These are phyloP conservation scores for Thielaviopsis ethacetica DNA, from an alignment of 2,329 filamentous ascomycete species.

Conservation along the genomic window DNA sequence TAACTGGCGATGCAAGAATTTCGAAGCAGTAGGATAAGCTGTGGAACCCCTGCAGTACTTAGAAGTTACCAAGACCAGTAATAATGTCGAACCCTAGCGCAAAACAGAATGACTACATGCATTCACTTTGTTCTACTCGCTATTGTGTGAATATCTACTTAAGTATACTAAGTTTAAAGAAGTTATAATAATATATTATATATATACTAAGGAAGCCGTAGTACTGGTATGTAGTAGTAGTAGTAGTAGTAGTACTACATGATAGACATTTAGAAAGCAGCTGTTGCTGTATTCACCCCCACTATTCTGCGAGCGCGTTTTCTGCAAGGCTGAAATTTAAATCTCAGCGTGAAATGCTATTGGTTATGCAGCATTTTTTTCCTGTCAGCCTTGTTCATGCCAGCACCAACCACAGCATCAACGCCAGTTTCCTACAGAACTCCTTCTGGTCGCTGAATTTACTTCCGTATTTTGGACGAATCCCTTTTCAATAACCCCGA, in stretches of 20 bases:
- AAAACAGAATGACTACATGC: too few relatives aligned
- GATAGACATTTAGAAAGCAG: too few relatives aligned
- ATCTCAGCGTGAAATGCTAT: neutral
- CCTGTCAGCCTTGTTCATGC: constrained; percentile 4
- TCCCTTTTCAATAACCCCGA: neutral
- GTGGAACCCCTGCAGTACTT: neutral
- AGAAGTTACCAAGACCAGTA: neutral
- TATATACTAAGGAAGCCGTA: too few relatives aligned
- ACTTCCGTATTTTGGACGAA: neutral
- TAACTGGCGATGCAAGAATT: neutral
- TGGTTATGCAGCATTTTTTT: constrained; percentile 4
- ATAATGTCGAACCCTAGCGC: neutral
- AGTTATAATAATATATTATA: too few relatives aligned
- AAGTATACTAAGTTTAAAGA: too few relatives aligned
- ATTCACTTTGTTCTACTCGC: too few relatives aligned
- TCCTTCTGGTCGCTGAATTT: neutral
- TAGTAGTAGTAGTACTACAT: too few relatives aligned
- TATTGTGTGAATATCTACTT: too few relatives aligned
- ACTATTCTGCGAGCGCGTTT: constrained; percentile 3
- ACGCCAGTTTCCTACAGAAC: neutral
- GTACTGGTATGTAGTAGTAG: too few relatives aligned
- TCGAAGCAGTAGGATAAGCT: neutral
- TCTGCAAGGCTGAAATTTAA: constrained; percentile 10
- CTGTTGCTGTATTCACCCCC: neutral
- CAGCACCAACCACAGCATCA: neutral